Conservation (phyloP, 1,284 basidiomycete species). For the Violaceomyces palustris region DNA sequence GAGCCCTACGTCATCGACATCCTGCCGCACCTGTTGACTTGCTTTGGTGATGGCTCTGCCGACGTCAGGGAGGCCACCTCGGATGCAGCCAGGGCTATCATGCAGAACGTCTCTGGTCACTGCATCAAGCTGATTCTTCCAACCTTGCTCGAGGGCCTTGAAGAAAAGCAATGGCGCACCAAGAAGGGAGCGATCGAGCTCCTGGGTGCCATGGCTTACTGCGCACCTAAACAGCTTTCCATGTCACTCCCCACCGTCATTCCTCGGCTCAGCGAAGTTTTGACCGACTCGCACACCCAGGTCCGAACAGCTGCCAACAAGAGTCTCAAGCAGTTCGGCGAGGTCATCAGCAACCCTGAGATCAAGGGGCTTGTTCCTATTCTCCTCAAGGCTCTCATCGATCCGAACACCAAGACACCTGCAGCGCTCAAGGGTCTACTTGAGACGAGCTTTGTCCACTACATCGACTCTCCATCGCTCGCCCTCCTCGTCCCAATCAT, state of each 20-base stretch:
- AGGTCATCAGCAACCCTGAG: constrained; percentile 61
- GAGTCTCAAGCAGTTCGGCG: constrained; percentile 94
- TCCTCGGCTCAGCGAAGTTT: constrained; percentile 84
- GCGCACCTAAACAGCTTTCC: constrained; percentile 90
- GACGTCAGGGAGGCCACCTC: constrained; percentile 94
- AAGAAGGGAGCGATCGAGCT: constrained; percentile 98
- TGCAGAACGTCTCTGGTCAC: constrained; percentile 69
- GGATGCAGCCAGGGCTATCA: constrained; percentile 88
- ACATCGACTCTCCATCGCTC: constrained; percentile 96
- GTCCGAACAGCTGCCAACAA: constrained; percentile 89
- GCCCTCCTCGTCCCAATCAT: constrained; percentile 93
- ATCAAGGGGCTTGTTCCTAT: constrained; percentile 87
- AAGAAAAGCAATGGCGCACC: constrained; percentile 98
- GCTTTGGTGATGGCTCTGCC: constrained; percentile 81
- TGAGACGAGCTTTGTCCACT: constrained; percentile 95
- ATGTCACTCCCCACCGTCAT: constrained; percentile 94
- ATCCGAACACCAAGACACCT: constrained; percentile 81
- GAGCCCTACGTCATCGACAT: constrained; percentile 87
- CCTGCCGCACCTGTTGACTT: constrained; percentile 75
- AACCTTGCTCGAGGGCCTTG: constrained; percentile 79
- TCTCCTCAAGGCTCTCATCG: constrained; percentile 90
- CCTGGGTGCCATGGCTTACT: constrained; percentile 98
- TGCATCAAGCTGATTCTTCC: constrained; percentile 87
- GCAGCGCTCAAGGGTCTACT: constrained; percentile 76
- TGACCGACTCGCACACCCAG: constrained; percentile 96